Evolutionary conservation across 768 basidiomycete species (phyloP).

Genomic region (Mycena olivaceomarginata): DNA sequence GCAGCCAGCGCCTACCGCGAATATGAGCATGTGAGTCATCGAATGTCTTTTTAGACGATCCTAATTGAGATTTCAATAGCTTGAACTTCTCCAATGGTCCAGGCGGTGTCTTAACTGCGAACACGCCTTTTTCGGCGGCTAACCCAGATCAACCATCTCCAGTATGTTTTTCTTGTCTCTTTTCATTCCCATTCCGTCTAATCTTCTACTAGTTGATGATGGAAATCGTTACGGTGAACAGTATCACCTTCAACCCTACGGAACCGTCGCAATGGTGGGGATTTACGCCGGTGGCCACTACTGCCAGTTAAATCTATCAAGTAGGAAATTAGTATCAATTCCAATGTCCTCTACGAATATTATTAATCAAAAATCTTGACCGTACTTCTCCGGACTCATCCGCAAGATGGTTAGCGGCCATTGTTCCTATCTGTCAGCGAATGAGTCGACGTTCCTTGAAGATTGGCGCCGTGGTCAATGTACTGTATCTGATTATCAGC

Average conservation of each 20-base stretch:
- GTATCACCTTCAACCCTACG: slow-evolving; percentile 8
- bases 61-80: slow-evolving; percentile 24
- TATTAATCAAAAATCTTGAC: slow-evolving; percentile 14
- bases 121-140: slow-evolving; percentile 28
- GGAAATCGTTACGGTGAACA: slow-evolving; percentile 22
- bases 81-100: slow-evolving; percentile 29
- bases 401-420: slow-evolving; percentile 13
- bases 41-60: slow-evolving; percentile 19
- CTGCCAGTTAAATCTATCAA: slow-evolving; percentile 21
- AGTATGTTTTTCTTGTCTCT: slow-evolving; percentile 21
- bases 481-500: slow-evolving; percentile 24
- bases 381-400: slow-evolving; percentile 20
- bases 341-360: slow-evolving; percentile 25
- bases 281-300: slow-evolving; percentile 29
- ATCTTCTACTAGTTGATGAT: slow-evolving; percentile 29
- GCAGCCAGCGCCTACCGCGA: slow-evolving; percentile 29
- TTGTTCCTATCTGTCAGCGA: slow-evolving; percentile 26
- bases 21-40: slow-evolving; percentile 28
- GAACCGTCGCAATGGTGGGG: slow-evolving; percentile 32
- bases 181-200: slow-evolving; percentile 23
- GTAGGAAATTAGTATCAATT: slow-evolving; percentile 26
- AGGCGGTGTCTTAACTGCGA: slow-evolving; percentile 31
- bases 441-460: slow-evolving; percentile 24
- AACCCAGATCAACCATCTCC: slow-evolving; percentile 26
- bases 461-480: slow-evolving; percentile 20